Evolutionary conservation across 441 rosid species (phyloP).

Genomic region (Corymbia calophylla): DNA sequence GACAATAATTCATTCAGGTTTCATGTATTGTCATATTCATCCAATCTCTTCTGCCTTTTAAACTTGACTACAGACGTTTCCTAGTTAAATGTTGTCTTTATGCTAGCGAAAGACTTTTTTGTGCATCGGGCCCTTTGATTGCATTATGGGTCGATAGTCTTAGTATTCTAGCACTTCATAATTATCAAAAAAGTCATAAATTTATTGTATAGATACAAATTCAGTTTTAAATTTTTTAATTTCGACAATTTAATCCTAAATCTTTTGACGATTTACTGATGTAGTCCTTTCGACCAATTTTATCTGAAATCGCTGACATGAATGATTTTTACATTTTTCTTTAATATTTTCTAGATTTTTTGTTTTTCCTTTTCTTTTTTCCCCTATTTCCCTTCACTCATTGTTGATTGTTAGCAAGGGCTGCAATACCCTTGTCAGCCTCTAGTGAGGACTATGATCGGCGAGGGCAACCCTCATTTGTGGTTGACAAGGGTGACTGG

Average conservation of each 20-base stretch:
- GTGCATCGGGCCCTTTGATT: not conserved
- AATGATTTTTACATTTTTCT: not conserved
- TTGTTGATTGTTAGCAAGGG: fast-evolving
- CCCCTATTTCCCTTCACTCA: not conserved
- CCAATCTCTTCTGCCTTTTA: not conserved
- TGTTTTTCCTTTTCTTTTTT: too few relatives aligned
- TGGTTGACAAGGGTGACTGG: fast-evolving
- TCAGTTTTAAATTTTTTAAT: not conserved
- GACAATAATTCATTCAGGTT: not conserved
- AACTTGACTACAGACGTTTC: not conserved
- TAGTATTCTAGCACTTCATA: not conserved
- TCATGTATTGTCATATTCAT: not conserved
- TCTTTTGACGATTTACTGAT: not conserved
- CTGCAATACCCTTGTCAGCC: fast-evolving
- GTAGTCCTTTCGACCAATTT: not conserved
- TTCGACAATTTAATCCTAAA: fast-evolving
- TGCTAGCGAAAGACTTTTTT: not conserved
- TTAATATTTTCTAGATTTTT: not conserved
- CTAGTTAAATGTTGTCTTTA: not conserved
- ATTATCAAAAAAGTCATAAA: not conserved
- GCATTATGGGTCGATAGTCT: not conserved
- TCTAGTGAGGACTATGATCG: not conserved
- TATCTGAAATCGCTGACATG: not conserved
- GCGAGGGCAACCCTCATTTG: not conserved
- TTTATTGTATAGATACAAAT: fast-evolving